A percentile compares a stretch with the other conserved stretches of the same genome.
Conservation (phyloP, 768 basidiomycete species). For the Suillus paluster region DNA sequence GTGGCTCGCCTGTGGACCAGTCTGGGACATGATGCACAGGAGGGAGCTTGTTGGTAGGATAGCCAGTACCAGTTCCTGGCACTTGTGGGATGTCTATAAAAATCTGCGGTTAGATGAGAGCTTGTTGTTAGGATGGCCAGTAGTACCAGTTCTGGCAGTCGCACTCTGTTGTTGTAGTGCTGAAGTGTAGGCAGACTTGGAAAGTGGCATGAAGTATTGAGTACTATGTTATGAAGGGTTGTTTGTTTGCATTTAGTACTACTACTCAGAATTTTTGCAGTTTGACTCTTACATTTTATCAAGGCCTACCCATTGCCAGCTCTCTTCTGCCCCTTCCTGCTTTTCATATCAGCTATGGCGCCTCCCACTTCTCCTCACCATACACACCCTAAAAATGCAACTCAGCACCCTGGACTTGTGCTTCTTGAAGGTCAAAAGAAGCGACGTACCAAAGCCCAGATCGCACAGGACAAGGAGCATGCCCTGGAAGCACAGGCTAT, state of each 20-base stretch:
- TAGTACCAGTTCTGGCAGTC: neutral
- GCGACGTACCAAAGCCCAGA: neutral
- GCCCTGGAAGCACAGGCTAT: no score
- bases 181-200: neutral
- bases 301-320: neutral
- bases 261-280: constrained; percentile 1
- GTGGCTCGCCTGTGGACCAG: no score
- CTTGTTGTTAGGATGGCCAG: no score
- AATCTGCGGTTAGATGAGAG: no score
- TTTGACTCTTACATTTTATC: neutral
- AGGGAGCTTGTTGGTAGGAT: no score
- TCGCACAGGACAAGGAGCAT: no score
- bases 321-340: no score
- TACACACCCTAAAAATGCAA: constrained; percentile 5
- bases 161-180: neutral
- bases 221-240: neutral
- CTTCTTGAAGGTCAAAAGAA: constrained; percentile 5
- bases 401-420: constrained; percentile 9
- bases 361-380: neutral
- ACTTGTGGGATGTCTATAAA: no score
- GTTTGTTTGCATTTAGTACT: neutral
- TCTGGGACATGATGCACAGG: no score
- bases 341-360: neutral
- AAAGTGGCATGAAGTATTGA: neutral
- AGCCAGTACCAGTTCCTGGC: no score